A percentile compares a stretch with the other conserved stretches of the same genome.
These are phyloP conservation scores for Fennellomyces sp. DNA, from an alignment of 371 early-diverging fungal genomes.

Conservation along the genomic window DNA sequence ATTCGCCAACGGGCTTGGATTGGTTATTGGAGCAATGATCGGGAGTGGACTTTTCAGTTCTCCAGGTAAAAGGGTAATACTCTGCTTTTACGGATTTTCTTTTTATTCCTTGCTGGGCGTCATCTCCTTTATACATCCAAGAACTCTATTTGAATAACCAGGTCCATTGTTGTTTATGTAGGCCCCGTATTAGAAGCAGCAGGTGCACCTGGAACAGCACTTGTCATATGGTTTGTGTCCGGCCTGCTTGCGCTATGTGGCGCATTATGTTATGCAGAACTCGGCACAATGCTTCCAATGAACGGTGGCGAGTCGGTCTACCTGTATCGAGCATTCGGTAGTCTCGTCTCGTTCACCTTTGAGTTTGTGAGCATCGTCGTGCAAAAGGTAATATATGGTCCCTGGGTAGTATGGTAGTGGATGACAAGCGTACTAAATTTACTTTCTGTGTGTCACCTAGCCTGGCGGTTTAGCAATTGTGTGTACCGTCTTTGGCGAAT, in stretches of 20 bases:
- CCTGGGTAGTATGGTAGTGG: too few species aligned
- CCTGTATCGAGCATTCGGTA: slow-evolving; percentile 78
- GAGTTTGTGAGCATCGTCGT: slow-evolving; percentile 71
- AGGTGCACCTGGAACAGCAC: slow-evolving; percentile 75
- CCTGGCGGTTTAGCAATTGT: slow-evolving; percentile 80
- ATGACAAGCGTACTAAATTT: too few species aligned
- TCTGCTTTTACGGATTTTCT: slow-evolving; percentile 40
- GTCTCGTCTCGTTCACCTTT: slow-evolving; percentile 82
- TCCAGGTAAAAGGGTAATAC: slow-evolving; percentile 62
- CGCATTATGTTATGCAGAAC: slow-evolving; percentile 80
- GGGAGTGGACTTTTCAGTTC: slow-evolving; percentile 90
- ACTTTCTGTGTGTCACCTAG: slow-evolving; percentile 17
- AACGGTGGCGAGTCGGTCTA: slow-evolving; percentile 89
- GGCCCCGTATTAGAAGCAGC: slow-evolving; percentile 67
- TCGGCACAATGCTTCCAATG: slow-evolving; percentile 88
- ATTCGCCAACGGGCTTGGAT: slow-evolving; percentile 68
- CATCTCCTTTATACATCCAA: too few species aligned
- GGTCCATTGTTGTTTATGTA: slow-evolving; percentile 17
- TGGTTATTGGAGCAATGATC: slow-evolving; percentile 82
- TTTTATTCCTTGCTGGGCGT: slow-evolving; percentile 38
- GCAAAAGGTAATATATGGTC: slow-evolving; percentile 66
- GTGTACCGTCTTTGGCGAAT: slow-evolving; percentile 80
- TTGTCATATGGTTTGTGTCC: slow-evolving; percentile 80
- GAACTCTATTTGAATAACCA: too few species aligned
- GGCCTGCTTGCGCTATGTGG: slow-evolving; percentile 79